Conservation (phyloP, 345 rosid species). For the Arabidopsis arenosa region DNA sequence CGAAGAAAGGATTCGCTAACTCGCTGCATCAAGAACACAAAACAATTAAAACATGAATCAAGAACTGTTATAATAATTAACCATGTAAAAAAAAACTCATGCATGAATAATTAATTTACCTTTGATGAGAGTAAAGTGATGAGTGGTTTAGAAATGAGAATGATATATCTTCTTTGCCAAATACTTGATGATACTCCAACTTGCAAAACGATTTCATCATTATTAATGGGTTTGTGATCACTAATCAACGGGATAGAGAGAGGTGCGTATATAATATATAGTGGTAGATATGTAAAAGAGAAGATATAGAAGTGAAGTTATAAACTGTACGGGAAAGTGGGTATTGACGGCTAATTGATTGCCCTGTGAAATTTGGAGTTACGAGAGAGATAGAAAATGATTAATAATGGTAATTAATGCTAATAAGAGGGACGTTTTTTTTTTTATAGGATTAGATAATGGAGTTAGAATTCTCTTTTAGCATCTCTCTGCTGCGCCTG, state of each 20-base stretch:
- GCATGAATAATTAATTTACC: constrained; percentile 3
- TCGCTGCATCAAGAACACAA: constrained; percentile 20
- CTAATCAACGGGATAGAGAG: constrained; percentile 4
- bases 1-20: constrained; percentile 23
- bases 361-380: constrained; percentile 35
- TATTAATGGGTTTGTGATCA: constrained; percentile 10
- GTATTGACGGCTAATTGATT: constrained; percentile 34
- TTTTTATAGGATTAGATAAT: background rate
- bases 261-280: background rate
- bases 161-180: constrained; percentile 31
- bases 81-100: background rate
- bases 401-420: constrained; percentile 27
- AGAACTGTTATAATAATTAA: background rate
- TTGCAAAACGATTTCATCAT: constrained; percentile 26
- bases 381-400: constrained; percentile 36
- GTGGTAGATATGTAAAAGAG: background rate
- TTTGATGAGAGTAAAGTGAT: constrained; percentile 11
- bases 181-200: constrained; percentile 21
- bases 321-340: constrained; percentile 13
- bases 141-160: constrained; percentile 23
- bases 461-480: background rate
- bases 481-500: background rate
- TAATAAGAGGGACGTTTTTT: constrained; percentile 8
- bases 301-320: background rate
- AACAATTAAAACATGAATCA: constrained; percentile 4